Percentiles rank a stretch among this genome's conserved stretches.
Conservation (phyloP, 108 stramenopile species). For the Nitzschia sp. region DNA sequence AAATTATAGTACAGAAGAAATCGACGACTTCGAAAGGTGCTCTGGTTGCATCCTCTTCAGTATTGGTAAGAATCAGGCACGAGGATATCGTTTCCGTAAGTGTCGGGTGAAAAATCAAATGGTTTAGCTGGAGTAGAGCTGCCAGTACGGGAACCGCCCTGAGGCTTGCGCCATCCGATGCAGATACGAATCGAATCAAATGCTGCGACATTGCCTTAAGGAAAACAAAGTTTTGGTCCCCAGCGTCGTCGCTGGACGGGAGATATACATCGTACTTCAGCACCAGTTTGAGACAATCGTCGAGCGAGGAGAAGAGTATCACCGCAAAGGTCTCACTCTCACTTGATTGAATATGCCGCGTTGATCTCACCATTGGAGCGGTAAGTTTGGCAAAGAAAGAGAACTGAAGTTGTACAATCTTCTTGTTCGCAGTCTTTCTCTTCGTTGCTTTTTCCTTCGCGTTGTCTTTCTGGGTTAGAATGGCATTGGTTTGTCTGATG, state of each 20-base stretch:
- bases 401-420: constrained; percentile 33
- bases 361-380: constrained; percentile 9
- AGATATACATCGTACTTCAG: constrained; percentile 67
- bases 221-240: constrained; percentile 45
- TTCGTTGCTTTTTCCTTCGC: background rate
- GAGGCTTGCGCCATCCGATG: background rate
- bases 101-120: constrained; percentile 31
- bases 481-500: constrained; percentile 20
- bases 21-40: constrained; percentile 6
- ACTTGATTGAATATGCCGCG: background rate
- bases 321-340: background rate
- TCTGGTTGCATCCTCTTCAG: background rate
- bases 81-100: constrained; percentile 7
- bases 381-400: constrained; percentile 22
- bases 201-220: constrained; percentile 37
- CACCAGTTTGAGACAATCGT: constrained; percentile 38
- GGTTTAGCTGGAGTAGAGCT: constrained; percentile 22
- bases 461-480: constrained; percentile 5
- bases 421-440: constrained; percentile 21
- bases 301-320: constrained; percentile 12
- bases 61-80: background rate
- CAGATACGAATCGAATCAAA: background rate
- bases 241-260: constrained; percentile 59
- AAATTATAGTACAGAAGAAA: constrained; percentile 42
- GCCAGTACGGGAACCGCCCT: constrained; percentile 12